Evolutionary conservation across 495 filamentous ascomycete genomes (phyloP).

Genomic region (Tuber melanosporum): DNA sequence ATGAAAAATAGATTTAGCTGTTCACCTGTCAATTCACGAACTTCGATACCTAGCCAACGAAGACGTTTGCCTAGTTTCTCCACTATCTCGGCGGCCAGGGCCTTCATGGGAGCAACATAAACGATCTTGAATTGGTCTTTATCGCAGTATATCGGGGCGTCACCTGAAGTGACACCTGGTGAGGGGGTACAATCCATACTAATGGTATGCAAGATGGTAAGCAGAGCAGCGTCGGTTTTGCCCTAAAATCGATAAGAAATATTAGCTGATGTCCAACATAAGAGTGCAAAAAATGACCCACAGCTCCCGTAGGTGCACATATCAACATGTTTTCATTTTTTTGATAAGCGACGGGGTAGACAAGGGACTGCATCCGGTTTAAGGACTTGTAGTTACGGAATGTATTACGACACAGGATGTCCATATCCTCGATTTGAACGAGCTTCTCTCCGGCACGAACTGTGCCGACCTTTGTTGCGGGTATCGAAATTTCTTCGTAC

Average conservation of each 20-base stretch:
- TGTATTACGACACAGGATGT: slow-evolving; percentile 81
- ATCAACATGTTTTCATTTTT: slow-evolving; percentile 98
- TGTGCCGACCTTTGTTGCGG: slow-evolving; percentile 71
- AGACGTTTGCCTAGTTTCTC: slow-evolving; percentile 92
- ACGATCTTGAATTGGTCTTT: slow-evolving; percentile 94
- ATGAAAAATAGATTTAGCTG: neutral
- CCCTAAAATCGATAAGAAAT: slow-evolving; percentile 45
- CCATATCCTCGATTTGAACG: slow-evolving; percentile 70
- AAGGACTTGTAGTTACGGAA: slow-evolving; percentile 90
- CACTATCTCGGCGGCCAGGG: slow-evolving; percentile 89
- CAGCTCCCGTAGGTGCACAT: slow-evolving; percentile 93
- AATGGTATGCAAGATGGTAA: slow-evolving; percentile 84
- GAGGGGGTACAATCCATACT: slow-evolving; percentile 74
- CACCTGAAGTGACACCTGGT: slow-evolving; percentile 65
- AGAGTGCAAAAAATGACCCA: slow-evolving; percentile 34
- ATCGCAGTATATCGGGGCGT: slow-evolving; percentile 68
- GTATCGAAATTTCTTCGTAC: slow-evolving; percentile 83
- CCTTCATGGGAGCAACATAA: slow-evolving; percentile 98
- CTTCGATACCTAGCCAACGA: slow-evolving; percentile 81
- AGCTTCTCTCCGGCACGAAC: slow-evolving; percentile 65
- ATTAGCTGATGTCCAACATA: neutral
- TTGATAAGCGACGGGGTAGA: slow-evolving; percentile 91
- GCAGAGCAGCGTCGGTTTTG: slow-evolving; percentile 98
- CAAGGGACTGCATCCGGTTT: slow-evolving; percentile 96
- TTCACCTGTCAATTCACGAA: slow-evolving; percentile 73